Conservation (phyloP, 768 basidiomycete species). For the Leccinum pellstonianum region DNA sequence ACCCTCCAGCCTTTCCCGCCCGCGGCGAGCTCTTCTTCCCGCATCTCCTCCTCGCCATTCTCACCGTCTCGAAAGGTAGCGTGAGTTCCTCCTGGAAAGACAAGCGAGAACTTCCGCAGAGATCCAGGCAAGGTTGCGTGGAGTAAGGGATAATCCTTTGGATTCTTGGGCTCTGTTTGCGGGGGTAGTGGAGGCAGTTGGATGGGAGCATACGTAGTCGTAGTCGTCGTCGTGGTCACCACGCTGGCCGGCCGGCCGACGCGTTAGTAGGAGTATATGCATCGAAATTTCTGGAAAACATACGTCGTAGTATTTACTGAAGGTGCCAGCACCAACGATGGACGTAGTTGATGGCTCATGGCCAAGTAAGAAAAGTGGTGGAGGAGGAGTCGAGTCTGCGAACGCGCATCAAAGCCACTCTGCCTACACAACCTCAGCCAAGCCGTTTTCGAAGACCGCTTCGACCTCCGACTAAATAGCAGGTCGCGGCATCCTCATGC, state of each 20-base stretch:
- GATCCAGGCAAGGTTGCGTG: conserved; percentile 73
- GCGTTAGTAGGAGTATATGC: conserved; percentile 20
- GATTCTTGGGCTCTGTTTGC: conserved; percentile 69
- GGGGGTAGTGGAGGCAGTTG: conserved; percentile 72
- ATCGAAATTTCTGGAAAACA: conserved; percentile 26
- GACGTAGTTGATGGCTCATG: conserved; percentile 66
- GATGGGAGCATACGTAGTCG: conserved; percentile 88
- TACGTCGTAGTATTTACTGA: conserved; percentile 86
- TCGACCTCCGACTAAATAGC: conserved; percentile 16
- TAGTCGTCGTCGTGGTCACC: conserved; percentile 89
- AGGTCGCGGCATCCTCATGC: conserved; percentile 21
- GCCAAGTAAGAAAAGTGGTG: conserved; percentile 32
- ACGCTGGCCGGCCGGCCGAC: conserved; percentile 49
- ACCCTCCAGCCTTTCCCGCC: conserved; percentile 74
- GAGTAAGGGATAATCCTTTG: conserved; percentile 76
- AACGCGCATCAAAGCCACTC: conserved; percentile 36
- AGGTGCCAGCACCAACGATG: conserved; percentile 70
- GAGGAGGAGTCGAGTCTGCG: conserved; percentile 24
- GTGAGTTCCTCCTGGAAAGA: conserved; percentile 77
- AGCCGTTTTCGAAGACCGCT: conserved; percentile 27
- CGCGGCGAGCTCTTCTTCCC: conserved; percentile 66
- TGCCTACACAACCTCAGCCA: conserved; percentile 32
- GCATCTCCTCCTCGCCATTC: conserved; percentile 61
- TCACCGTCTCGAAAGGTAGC: conserved; percentile 78
- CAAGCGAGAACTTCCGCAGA: conserved; percentile 71